These are phyloP conservation scores for Calycina marina DNA, from an alignment of 2,329 filamentous ascomycete species.

Conservation along the genomic window DNA sequence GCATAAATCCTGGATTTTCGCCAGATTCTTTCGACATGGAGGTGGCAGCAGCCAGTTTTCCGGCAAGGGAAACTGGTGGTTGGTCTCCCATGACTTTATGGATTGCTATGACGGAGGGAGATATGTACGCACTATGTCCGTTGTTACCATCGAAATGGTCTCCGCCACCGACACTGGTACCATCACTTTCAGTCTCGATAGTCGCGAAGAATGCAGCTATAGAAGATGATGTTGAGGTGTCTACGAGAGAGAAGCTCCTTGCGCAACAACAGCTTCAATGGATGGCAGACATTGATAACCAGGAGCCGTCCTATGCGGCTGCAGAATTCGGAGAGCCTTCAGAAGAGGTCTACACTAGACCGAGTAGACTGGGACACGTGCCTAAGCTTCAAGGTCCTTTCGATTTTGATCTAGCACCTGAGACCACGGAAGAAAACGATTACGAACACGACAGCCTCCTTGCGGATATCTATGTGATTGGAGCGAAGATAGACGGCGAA, in stretches of 20 bases:
- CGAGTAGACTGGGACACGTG: constrained; percentile 39
- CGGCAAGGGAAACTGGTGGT: constrained; percentile 50
- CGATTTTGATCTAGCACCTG: constrained; percentile 31
- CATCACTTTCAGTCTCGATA: constrained; percentile 70
- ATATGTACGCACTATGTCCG: constrained; percentile 86
- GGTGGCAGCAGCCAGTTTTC: constrained; percentile 77
- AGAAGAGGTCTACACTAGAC: constrained; percentile 41
- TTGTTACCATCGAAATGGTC: constrained; percentile 80
- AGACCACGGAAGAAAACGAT: constrained; percentile 33
- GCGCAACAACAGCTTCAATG: constrained; percentile 51
- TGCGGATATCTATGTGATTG: constrained; percentile 48
- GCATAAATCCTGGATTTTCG: constrained; percentile 69
- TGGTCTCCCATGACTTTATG: constrained; percentile 97
- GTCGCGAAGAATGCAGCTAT: constrained; percentile 55
- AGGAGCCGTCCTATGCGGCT: constrained; percentile 43
- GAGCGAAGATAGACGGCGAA: constrained; percentile 43
- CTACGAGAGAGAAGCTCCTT: constrained; percentile 37
- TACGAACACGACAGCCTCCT: constrained; percentile 41
- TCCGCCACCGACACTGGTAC: constrained; percentile 59
- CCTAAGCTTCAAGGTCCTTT: constrained; percentile 50
- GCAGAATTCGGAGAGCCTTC: constrained; percentile 32
- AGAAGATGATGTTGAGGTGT: constrained; percentile 41
- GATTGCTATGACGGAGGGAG: constrained; percentile 88
- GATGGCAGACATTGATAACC: constrained; percentile 51
- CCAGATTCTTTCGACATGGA: constrained; percentile 89